Percentiles rank a stretch among this genome's conserved stretches.
Conservation (phyloP, 176 grass and related monocot species). For the Lolium perenne region DNA sequence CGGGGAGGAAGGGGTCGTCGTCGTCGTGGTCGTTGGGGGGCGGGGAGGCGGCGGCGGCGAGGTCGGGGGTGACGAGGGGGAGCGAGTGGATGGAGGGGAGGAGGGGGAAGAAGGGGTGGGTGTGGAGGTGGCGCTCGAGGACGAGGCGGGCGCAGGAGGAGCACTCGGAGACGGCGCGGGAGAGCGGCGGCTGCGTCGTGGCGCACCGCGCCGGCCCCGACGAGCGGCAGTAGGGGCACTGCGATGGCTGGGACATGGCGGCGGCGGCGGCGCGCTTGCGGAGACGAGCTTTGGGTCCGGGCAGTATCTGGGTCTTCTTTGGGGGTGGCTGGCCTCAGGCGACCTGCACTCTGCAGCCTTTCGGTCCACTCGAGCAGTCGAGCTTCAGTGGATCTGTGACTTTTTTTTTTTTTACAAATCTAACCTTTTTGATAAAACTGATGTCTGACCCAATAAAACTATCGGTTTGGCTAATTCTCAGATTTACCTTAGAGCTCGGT, state of each 20-base stretch:
- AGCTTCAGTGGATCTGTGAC: too few species aligned
- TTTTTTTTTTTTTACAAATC: too few species aligned
- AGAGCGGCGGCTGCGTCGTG: constrained; percentile 61
- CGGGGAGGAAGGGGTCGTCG: constrained; percentile 81
- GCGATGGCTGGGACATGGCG: constrained; percentile 47
- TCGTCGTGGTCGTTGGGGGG: constrained; percentile 21
- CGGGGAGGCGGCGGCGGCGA: constrained; percentile 30
- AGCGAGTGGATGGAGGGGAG: constrained; percentile 69
- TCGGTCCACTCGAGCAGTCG: neutral
- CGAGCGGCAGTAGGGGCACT: constrained; percentile 83
- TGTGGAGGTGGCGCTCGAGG: constrained; percentile 75
- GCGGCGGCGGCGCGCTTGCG: neutral
- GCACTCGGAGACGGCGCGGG: constrained; percentile 80
- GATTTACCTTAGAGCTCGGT: too few species aligned
- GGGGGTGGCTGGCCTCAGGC: neutral
- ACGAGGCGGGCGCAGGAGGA: constrained; percentile 77
- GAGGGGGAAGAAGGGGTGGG: constrained; percentile 86
- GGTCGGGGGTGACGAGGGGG: constrained; percentile 85
- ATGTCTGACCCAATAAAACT: too few species aligned
- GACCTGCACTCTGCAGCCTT: too few species aligned
- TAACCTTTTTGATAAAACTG: too few species aligned
- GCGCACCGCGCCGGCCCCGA: constrained; percentile 61
- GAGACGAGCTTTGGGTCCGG: neutral
- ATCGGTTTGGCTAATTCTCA: too few species aligned
- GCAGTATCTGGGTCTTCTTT: too few species aligned